phyloP scores from a whole-genome alignment of 225 moss, liverwort and hornwort genomes.

The Pseudisothecium myosuroides region DNA sequence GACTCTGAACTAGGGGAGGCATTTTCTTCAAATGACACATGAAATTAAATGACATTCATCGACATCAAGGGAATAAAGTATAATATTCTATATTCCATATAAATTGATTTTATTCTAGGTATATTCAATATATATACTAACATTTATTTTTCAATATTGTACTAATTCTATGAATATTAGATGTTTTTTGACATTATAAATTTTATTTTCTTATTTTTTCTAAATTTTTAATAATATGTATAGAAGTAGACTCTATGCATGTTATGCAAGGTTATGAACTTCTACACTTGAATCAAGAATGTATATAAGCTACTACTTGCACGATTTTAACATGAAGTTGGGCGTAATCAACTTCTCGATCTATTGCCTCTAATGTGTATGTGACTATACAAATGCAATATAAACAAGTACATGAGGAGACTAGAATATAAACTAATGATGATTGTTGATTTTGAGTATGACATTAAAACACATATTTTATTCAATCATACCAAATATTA shows the following conservation, averaged over 20 bases:
- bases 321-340: background rate
- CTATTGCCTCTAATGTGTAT: background rate
- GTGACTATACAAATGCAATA: background rate
- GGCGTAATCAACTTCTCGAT: fast-evolving
- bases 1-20: fast-evolving
- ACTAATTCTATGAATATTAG: background rate
- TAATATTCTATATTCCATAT: background rate
- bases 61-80: background rate
- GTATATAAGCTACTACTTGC: background rate
- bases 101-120: background rate
- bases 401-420: background rate
- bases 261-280: background rate
- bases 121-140: background rate
- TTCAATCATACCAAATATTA: background rate
- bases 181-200: background rate
- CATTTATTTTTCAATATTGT: background rate
- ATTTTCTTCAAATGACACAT: background rate
- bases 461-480: background rate
- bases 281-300: background rate
- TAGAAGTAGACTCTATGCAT: background rate
- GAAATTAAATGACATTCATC: background rate
- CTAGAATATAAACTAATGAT: too few relatives aligned
- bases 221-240: background rate
- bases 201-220: background rate
- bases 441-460: too few relatives aligned